Evolutionary conservation across 306 rosid genomes (phyloP).

Genomic region (Rosa persica): DNA sequence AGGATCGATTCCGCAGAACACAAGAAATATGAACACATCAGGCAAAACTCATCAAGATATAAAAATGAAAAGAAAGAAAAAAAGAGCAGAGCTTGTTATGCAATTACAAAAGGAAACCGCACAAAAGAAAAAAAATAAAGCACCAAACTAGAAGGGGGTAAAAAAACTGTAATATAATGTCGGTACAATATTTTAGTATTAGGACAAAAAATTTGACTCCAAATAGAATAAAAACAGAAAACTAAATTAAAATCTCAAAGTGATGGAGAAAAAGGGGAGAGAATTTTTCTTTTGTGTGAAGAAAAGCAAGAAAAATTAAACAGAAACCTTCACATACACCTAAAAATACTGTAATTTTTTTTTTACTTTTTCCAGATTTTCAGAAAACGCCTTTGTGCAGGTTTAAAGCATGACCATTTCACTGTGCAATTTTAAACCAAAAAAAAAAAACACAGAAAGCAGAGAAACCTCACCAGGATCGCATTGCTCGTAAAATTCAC

Average conservation of each 20-base stretch:
- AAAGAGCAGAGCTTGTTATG: background rate
- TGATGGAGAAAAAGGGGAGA: background rate
- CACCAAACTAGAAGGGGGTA: background rate
- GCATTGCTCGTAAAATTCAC: slow-evolving; percentile 54
- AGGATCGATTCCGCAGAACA: background rate
- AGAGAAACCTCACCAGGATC: slow-evolving; percentile 66
- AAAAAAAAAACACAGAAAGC: background rate
- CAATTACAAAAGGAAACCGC: background rate
- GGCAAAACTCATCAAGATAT: background rate
- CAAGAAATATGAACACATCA: background rate
- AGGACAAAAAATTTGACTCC: background rate
- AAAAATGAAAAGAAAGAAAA: background rate
- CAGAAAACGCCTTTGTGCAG: background rate
- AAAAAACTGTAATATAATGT: background rate
- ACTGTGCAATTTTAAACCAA: slow-evolving; percentile 9
- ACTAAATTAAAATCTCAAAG: background rate
- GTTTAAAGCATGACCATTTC: background rate
- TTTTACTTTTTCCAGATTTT: background rate
- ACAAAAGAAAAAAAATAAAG: background rate
- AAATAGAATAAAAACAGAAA: background rate
- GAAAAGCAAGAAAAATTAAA: background rate
- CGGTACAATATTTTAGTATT: background rate
- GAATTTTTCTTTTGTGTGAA: background rate
- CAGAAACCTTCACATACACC: background rate
- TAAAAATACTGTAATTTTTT: background rate